Percentiles rank a stretch among this genome's conserved stretches.
Evolutionary conservation across 345 rosid genomes (phyloP).

Genomic region (Rhodamnia argentea): DNA sequence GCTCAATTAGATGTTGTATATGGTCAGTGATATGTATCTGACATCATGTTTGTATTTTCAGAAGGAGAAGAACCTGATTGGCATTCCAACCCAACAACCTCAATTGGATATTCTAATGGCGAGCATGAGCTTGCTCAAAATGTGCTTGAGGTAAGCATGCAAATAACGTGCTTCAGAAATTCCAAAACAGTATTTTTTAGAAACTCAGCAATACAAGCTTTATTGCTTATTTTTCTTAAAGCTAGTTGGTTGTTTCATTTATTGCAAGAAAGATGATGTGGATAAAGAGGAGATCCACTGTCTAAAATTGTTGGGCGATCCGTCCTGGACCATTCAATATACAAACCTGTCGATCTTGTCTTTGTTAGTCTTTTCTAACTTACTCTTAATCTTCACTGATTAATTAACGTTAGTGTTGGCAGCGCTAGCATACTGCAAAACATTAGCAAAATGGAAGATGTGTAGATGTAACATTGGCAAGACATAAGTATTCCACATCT

Average conservation of each 20-base stretch:
- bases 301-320: background rate
- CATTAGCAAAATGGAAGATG: background rate
- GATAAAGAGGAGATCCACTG: background rate
- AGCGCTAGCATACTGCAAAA: background rate
- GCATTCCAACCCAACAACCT: constrained; percentile 34
- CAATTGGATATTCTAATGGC: constrained; percentile 85
- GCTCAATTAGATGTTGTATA: background rate
- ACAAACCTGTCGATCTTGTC: background rate
- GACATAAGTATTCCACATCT: background rate
- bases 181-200: too few species aligned
- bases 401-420: background rate
- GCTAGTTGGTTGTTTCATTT: background rate
- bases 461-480: background rate
- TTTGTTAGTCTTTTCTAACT: background rate
- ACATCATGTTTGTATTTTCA: constrained; percentile 2
- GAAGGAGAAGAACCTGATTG: constrained; percentile 45
- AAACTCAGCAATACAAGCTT: background rate
- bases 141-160: constrained; percentile 55
- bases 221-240: too few species aligned
- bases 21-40: background rate
- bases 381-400: background rate
- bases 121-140: constrained; percentile 50
- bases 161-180: background rate
- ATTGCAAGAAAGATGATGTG: background rate
- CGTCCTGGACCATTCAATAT: background rate